Evolutionary conservation across 2,329 filamentous ascomycete genomes (phyloP).

Genomic region (Claviceps sp.): DNA sequence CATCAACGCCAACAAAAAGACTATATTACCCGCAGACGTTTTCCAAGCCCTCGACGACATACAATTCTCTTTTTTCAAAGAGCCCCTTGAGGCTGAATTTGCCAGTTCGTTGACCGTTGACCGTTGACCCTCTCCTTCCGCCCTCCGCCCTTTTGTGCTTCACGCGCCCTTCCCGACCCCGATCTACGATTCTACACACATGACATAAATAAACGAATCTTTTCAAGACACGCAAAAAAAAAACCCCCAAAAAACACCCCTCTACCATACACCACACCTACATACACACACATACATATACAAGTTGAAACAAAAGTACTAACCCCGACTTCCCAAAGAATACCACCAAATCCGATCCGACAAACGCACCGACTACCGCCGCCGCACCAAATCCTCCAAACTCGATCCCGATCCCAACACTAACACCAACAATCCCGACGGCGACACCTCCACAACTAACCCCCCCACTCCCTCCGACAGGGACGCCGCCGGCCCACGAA

Average conservation of each 20-base stretch:
- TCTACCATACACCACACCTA: not conserved
- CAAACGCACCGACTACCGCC: conserved; percentile 60
- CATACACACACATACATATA: not conserved
- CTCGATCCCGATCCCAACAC: conserved; percentile 7
- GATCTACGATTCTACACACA: no score
- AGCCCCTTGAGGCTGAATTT: conserved; percentile 60
- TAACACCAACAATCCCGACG: conserved; percentile 4
- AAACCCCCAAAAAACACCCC: no score
- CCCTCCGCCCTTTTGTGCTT: no score
- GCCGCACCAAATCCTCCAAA: conserved; percentile 52
- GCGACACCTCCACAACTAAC: conserved; percentile 26
- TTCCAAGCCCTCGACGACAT: conserved; percentile 64
- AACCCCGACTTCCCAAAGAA: conserved; percentile 28
- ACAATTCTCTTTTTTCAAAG: conserved; percentile 60
- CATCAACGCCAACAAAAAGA: conserved; percentile 56
- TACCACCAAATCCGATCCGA: conserved; percentile 62
- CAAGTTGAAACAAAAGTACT: not conserved
- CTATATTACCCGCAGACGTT: conserved; percentile 62
- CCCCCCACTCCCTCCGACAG: conserved; percentile 14
- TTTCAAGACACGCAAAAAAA: no score
- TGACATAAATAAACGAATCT: no score
- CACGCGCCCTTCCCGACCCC: no score
- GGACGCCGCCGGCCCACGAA: conserved; percentile 23
- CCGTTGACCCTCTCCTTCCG: no score
- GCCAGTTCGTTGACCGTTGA: conserved; percentile 55